These are phyloP conservation scores for Cadophora sp. DNA, from an alignment of 2,329 filamentous ascomycete species.

Conservation along the genomic window DNA sequence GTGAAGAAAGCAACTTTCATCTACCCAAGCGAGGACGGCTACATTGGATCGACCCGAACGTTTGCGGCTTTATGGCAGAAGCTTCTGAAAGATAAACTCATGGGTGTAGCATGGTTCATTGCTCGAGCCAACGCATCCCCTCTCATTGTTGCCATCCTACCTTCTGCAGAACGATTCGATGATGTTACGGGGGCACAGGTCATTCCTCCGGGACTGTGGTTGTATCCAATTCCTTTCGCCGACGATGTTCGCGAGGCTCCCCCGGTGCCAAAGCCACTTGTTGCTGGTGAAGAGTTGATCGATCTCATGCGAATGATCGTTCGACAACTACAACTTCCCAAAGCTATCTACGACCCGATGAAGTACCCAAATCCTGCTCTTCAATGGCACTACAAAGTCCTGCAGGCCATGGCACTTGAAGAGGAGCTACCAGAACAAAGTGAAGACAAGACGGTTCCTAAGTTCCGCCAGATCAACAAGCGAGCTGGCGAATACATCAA, in stretches of 20 bases:
- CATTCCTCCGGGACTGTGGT: conserved; percentile 85
- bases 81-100: conserved; percentile 77
- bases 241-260: conserved; percentile 85
- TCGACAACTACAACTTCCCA: conserved; percentile 79
- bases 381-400: conserved; percentile 96
- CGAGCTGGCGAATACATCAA: conserved; percentile 80
- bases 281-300: conserved; percentile 73
- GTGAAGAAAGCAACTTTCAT: conserved; percentile 89
- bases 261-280: conserved; percentile 59
- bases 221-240: conserved; percentile 85
- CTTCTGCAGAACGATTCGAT: conserved; percentile 71
- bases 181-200: conserved; percentile 70
- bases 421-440: conserved; percentile 80
- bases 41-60: conserved; percentile 87
- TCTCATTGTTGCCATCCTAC: conserved; percentile 79
- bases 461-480: conserved; percentile 83
- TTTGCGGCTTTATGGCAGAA: conserved; percentile 93
- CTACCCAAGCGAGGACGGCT: conserved; percentile 90
- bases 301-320: conserved; percentile 84
- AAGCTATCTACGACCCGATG: conserved; percentile 79
- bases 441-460: conserved; percentile 82
- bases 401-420: conserved; percentile 89
- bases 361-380: conserved; percentile 92
- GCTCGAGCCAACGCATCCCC: conserved; percentile 82
- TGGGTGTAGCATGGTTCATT: conserved; percentile 90